Evolutionary conservation across 257 asterid genomes (phyloP).

Genomic region (Solanum gandarillasii): DNA sequence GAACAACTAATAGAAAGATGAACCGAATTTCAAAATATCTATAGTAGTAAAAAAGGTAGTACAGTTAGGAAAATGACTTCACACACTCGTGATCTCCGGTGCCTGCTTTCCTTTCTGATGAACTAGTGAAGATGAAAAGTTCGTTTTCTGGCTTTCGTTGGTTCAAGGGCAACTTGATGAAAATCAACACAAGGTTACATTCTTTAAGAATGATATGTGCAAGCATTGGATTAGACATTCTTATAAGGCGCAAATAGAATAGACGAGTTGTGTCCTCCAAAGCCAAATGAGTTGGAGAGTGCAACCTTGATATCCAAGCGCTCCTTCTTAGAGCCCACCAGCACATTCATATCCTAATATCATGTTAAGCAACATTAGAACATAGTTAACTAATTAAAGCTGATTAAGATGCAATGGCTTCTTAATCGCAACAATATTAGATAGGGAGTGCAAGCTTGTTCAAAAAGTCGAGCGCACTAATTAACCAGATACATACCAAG

Average conservation of each 20-base stretch:
- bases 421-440: not conserved
- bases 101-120: not conserved
- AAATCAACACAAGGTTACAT: not conserved
- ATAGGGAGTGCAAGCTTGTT: not conserved
- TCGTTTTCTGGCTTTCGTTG: not conserved
- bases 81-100: not conserved
- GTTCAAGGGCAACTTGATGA: not conserved
- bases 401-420: not conserved
- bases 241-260: conserved; percentile 25
- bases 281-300: conserved; percentile 36
- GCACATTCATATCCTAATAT: conserved; percentile 17
- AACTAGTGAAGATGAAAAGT: not conserved
- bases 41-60: not conserved
- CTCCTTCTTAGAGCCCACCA: conserved; percentile 27
- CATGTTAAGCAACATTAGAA: not conserved
- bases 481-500: conserved; percentile 53
- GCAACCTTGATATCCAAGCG: conserved; percentile 24
- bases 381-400: not conserved
- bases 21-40: not conserved
- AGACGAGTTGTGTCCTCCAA: conserved; percentile 36
- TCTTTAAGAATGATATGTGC: not conserved
- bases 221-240: not conserved
- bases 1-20: not conserved
- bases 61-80: not conserved
- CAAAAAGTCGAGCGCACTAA: not conserved